phyloP scores from a whole-genome alignment of 2,329 filamentous ascomycete species.

The Fusarium anguioides region DNA sequence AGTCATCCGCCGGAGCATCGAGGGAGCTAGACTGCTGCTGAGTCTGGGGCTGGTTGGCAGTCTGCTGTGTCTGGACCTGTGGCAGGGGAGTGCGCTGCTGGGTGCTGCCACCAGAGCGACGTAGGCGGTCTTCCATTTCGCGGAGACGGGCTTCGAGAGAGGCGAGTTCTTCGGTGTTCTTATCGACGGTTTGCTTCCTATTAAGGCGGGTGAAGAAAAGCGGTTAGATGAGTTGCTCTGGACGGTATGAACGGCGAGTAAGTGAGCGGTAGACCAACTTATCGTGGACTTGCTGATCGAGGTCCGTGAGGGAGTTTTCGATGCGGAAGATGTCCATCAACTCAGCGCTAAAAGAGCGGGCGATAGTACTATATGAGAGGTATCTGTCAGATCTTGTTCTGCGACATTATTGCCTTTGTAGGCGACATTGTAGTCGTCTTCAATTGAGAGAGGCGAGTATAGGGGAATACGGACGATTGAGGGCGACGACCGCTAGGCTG shows the following conservation, averaged over 20 bases:
- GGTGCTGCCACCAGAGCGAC: constrained; percentile 45
- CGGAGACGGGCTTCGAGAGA: constrained; percentile 84
- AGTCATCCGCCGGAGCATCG: constrained; percentile 43
- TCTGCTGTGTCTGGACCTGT: constrained; percentile 20
- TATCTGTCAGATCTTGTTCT: constrained; percentile 23
- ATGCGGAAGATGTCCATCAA: constrained; percentile 91
- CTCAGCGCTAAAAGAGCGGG: constrained; percentile 85
- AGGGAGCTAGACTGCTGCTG: constrained; percentile 34
- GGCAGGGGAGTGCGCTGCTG: constrained; percentile 35
- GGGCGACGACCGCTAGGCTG: constrained; percentile 81
- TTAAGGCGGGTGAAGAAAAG: constrained; percentile 36
- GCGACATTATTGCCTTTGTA: constrained; percentile 21
- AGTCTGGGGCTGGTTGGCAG: constrained; percentile 30
- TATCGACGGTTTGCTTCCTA: constrained; percentile 83
- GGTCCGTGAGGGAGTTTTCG: constrained; percentile 78
- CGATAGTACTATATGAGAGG: constrained; percentile 74
- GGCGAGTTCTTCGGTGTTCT: constrained; percentile 83
- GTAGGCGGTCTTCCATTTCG: constrained; percentile 85
- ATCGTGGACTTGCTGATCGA: constrained; percentile 80
- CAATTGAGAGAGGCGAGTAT: constrained; percentile 68
- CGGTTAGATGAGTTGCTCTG: constrained; percentile 1
- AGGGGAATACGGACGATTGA: constrained; percentile 77
- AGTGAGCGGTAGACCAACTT: constrained; percentile 69
- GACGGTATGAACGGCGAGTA: constrained; percentile 1
- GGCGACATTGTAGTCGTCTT: constrained; percentile 9